A percentile compares a stretch with the other conserved stretches of the same genome.
Conservation (phyloP, 805 yeast species). For the Grigorovia jiainica region DNA sequence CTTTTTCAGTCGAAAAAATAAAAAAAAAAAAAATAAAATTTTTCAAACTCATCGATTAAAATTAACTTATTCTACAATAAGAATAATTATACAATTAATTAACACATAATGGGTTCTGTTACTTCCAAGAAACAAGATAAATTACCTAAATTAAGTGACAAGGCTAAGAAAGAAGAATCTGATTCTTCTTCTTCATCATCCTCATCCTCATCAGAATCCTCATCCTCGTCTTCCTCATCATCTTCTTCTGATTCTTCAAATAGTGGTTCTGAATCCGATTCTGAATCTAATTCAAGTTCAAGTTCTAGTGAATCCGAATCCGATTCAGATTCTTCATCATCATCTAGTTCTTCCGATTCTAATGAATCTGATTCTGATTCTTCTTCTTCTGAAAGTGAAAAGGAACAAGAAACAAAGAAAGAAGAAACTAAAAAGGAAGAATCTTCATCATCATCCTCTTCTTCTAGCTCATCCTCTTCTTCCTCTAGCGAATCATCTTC, state of each 20-base stretch:
- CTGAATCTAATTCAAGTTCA: constrained; percentile 4
- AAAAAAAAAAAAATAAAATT: background rate
- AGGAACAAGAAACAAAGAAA: too few relatives aligned
- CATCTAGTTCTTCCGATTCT: constrained; percentile 7
- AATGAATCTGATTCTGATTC: constrained; percentile 10
- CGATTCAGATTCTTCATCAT: constrained; percentile 47
- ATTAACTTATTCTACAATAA: background rate
- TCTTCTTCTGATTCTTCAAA: background rate
- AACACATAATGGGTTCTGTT: constrained; percentile 1
- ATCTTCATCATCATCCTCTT: constrained; percentile 8
- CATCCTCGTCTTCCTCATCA: constrained; percentile 3
- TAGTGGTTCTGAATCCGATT: background rate
- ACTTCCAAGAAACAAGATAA: constrained; percentile 5
- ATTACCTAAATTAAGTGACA: constrained; percentile 24
- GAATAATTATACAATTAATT: background rate
- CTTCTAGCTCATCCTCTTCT: constrained; percentile 11
- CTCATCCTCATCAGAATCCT: background rate
- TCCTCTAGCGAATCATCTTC: constrained; percentile 5
- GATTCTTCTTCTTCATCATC: constrained; percentile 7
- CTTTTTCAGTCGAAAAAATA: background rate
- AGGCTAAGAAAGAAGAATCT: constrained; percentile 14
- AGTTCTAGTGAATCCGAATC: constrained; percentile 8
- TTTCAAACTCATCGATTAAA: constrained; percentile 1
- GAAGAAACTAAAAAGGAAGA: too few relatives aligned
- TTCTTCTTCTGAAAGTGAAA: constrained; percentile 6